Evolutionary conservation across 1,284 basidiomycete genomes (phyloP).

Genomic region (Hemileia vastatrix): DNA sequence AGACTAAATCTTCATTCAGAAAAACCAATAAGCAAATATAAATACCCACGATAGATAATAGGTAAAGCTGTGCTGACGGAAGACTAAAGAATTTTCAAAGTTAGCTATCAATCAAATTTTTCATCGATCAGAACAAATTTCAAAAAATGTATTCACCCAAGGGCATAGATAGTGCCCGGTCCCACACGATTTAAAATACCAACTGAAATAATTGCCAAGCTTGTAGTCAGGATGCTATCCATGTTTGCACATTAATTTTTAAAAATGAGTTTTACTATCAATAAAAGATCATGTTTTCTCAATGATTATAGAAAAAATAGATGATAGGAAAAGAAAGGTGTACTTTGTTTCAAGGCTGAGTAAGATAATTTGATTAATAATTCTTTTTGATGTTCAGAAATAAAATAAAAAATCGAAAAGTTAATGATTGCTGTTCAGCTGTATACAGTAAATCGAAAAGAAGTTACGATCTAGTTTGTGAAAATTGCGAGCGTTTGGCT

Average conservation of each 20-base stretch:
- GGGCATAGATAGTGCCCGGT: too few relatives aligned
- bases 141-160: too few relatives aligned
- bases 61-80: conserved; percentile 11
- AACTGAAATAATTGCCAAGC: conserved; percentile 8
- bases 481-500: conserved; percentile 3
- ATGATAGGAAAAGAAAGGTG: background rate
- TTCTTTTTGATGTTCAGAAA: too few relatives aligned
- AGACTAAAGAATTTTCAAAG: background rate
- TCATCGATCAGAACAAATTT: conserved; percentile 13
- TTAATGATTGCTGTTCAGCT: too few relatives aligned
- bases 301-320: too few relatives aligned
- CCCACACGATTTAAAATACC: conserved; percentile 2
- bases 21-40: background rate
- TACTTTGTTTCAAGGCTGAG: conserved; percentile 11
- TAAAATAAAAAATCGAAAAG: too few relatives aligned
- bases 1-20: background rate
- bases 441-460: too few relatives aligned
- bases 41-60: conserved; percentile 12
- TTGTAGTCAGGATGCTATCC: conserved; percentile 12
- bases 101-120: too few relatives aligned
- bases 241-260: background rate
- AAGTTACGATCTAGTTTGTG: conserved; percentile 10
- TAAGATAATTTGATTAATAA: conserved; percentile 14
- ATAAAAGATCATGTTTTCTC: too few relatives aligned
- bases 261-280: too few relatives aligned